Conservation (phyloP, 768 basidiomycete species). For the Serendipita sp. region DNA sequence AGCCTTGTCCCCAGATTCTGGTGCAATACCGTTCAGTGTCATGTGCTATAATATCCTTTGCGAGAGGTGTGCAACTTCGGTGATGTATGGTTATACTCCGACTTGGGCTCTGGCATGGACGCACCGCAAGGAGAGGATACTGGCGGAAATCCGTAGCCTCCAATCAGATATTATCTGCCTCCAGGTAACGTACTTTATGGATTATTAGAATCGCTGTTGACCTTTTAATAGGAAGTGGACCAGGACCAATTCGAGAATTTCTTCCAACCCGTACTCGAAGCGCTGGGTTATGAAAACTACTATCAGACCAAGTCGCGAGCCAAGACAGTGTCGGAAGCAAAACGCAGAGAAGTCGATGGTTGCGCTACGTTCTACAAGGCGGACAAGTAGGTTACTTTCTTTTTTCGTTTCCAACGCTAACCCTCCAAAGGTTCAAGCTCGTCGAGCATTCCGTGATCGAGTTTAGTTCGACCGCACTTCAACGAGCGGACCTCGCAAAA, state of each 20-base stretch:
- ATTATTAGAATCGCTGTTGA: background rate
- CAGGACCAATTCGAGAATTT: constrained; percentile 83
- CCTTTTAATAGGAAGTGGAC: constrained; percentile 51
- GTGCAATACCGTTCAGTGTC: constrained; percentile 59
- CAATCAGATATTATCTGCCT: constrained; percentile 83
- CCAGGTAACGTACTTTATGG: constrained; percentile 26
- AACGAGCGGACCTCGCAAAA: constrained; percentile 85
- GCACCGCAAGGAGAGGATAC: constrained; percentile 75
- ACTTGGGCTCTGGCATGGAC: constrained; percentile 94
- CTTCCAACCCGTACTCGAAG: constrained; percentile 55
- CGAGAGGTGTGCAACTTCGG: constrained; percentile 74
- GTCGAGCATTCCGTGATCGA: constrained; percentile 90
- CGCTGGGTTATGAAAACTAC: constrained; percentile 75
- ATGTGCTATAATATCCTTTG: constrained; percentile 91
- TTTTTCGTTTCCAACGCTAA: background rate
- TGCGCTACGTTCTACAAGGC: constrained; percentile 93
- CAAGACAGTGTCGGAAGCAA: constrained; percentile 78
- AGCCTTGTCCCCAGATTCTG: constrained; percentile 40
- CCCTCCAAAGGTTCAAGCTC: constrained; percentile 54
- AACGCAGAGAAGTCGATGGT: constrained; percentile 82
- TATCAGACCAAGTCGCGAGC: constrained; percentile 86
- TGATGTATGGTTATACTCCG: constrained; percentile 90
- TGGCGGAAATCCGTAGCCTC: constrained; percentile 67
- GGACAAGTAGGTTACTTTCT: constrained; percentile 44
- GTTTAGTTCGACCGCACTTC: constrained; percentile 84